Base-by-base conservation (phyloP, 2,329 filamentous ascomycete genomes). In the Colletotrichum tropicale region DNA sequence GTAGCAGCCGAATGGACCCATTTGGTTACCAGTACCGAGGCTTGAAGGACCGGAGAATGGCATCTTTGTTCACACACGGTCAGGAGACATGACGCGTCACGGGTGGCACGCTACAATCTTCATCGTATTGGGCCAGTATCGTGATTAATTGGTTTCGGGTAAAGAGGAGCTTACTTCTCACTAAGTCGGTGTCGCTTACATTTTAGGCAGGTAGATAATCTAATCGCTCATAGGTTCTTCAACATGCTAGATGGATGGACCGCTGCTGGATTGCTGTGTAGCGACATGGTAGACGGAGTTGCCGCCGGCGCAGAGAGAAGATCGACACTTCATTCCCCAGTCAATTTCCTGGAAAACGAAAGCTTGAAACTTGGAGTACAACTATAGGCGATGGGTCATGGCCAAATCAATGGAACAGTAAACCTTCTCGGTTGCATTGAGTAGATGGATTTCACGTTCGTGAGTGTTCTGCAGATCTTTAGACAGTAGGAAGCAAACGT, bases 171-270 rank as follows among this genome's bases (percentile, higher is more conserved):
- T 52, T 52, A n/a, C n/a, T n/a, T 52, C 43, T 4, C n/a, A 2
- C 1, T 13, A 0, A 1, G 3, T 10, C 3, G 10, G 43, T 6
- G 18, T 1, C 43, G 10, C n/a, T 24, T 24, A 52, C 43, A 21
- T n/a, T 52, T 52, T 52, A 52, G n/a, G 43, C 43, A 52, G 43
- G 43, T 52, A 52, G 3, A 21, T 21, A 52, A 21, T 21, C 43
- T 52, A 52, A 52, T 52, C n/a, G 13, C 43, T 13, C 43, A 52
- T 52, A 21, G 43, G 3, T 24, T 2, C 10, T 21, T 52, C 10
- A 3, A 21, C n/a, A 52, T 12, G 43, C 43, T 13, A 24, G 43
- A 8, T 13, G 4, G 6, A 21, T 52, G n/a, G 13, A 5, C 43
- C n/a, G 43, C 43, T 52, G n/a, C 2, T 21, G 43, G 43, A 52